Evolutionary conservation across 2,329 filamentous ascomycete genomes (phyloP).

Genomic region (Calonectria pauciramosa): DNA sequence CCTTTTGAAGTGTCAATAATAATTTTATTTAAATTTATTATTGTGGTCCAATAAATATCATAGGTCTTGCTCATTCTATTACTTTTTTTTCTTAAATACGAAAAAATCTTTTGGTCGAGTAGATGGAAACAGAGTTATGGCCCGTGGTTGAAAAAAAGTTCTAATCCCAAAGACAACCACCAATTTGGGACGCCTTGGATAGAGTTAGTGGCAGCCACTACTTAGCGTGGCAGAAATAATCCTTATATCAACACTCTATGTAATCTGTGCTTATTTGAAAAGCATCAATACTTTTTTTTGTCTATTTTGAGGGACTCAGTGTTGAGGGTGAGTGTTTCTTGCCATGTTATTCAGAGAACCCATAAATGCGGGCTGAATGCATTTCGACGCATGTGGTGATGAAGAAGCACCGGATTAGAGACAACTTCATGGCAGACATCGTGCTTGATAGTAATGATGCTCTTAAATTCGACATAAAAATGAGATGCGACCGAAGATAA

Average conservation of each 20-base stretch:
- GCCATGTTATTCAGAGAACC: background rate
- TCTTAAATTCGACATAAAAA: background rate
- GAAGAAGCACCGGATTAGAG: background rate
- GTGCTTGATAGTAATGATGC: background rate
- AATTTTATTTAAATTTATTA: background rate
- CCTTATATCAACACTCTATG: background rate
- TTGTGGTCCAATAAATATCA: background rate
- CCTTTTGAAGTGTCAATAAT: background rate
- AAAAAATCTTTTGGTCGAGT: background rate
- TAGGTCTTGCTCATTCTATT: background rate
- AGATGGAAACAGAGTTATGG: background rate
- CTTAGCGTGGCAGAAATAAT: background rate
- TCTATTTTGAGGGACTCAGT: too few species aligned
- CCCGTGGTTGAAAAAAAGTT: background rate
- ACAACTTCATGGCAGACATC: background rate
- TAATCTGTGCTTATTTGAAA: too few species aligned
- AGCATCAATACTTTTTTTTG: too few species aligned
- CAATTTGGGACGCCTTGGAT: background rate
- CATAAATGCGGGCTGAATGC: too few species aligned
- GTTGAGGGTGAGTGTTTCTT: background rate
- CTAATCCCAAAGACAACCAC: too few species aligned
- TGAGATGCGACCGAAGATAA: background rate
- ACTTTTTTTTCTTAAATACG: too few species aligned
- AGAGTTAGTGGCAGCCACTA: background rate
- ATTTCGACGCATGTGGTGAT: background rate